Evolutionary conservation across 306 rosid genomes (phyloP).

Genomic region (Corylus americana): DNA sequence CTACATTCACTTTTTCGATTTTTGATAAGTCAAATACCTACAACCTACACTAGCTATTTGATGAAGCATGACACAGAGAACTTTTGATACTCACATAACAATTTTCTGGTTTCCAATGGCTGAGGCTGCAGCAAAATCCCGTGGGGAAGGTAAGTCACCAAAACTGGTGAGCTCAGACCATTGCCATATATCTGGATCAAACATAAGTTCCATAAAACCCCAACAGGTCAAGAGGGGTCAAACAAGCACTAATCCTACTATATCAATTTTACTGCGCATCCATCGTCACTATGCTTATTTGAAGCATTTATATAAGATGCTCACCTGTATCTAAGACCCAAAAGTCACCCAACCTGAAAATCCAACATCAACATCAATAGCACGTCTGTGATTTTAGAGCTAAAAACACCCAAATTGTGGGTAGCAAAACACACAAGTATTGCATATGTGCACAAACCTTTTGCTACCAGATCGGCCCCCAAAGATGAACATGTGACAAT

Average conservation of each 20-base stretch:
- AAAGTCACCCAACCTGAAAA: slow-evolving; percentile 91
- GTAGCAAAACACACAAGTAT: background rate
- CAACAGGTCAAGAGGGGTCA: slow-evolving; percentile 7
- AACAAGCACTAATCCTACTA: slow-evolving; percentile 16
- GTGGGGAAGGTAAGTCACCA: slow-evolving; percentile 90
- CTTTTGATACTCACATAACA: slow-evolving; percentile 62
- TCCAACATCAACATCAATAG: slow-evolving; percentile 30
- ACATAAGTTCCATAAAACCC: slow-evolving; percentile 21
- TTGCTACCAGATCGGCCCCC: slow-evolving; percentile 88
- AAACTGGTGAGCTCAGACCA: slow-evolving; percentile 96
- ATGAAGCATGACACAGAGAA: slow-evolving; percentile 3
- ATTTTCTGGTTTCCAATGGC: slow-evolving; percentile 88
- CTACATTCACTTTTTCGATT: background rate
- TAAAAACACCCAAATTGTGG: slow-evolving; percentile 7
- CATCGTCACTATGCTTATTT: slow-evolving; percentile 1
- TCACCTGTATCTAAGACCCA: slow-evolving; percentile 99
- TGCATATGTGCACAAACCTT: slow-evolving; percentile 45
- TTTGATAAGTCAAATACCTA: slow-evolving; percentile 1
- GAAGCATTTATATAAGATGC: slow-evolving; percentile 8
- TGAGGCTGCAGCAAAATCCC: slow-evolving; percentile 94
- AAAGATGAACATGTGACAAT: slow-evolving; percentile 94
- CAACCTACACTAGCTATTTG: background rate
- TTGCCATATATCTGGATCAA: slow-evolving; percentile 88
- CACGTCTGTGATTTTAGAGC: background rate
- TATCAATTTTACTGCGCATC: slow-evolving; percentile 5